These are phyloP conservation scores for Ogataea allantospora DNA, from an alignment of 805 yeast species.

Conservation along the genomic window DNA sequence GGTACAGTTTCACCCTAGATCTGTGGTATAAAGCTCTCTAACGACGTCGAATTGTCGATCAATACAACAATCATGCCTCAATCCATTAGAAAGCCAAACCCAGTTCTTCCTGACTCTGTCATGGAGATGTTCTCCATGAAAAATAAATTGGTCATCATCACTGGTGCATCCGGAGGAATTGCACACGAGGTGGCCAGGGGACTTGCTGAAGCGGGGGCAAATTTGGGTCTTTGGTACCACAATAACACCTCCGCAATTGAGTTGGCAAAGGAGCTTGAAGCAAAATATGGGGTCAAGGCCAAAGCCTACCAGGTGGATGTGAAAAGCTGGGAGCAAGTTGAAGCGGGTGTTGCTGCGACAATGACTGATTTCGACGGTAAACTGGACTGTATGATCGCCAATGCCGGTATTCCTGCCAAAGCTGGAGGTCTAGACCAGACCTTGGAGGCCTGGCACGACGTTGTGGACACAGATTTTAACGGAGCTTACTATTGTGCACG, in stretches of 20 bases:
- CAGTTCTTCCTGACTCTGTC: slow-evolving; percentile 16
- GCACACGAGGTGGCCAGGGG: slow-evolving; percentile 53
- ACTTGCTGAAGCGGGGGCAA: slow-evolving; percentile 50
- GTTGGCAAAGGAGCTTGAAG: slow-evolving; percentile 27
- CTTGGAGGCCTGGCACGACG: slow-evolving; percentile 32
- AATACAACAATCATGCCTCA: slow-evolving; percentile 6
- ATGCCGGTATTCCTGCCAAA: slow-evolving; percentile 37
- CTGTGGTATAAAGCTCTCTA: background rate
- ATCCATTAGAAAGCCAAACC: slow-evolving; percentile 19
- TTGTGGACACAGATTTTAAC: slow-evolving; percentile 45
- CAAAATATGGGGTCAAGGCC: slow-evolving; percentile 17
- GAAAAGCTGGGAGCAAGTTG: slow-evolving; percentile 31
- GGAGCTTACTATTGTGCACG: slow-evolving; percentile 50
- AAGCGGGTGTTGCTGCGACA: slow-evolving; percentile 26
- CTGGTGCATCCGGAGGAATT: slow-evolving; percentile 61
- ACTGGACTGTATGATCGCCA: slow-evolving; percentile 42
- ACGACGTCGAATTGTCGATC: background rate
- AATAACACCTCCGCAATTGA: slow-evolving; percentile 11
- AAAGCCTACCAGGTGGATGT: slow-evolving; percentile 34
- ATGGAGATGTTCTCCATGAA: slow-evolving; percentile 37
- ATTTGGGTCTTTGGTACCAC: slow-evolving; percentile 39
- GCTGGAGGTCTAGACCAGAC: slow-evolving; percentile 36
- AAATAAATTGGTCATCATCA: slow-evolving; percentile 43
- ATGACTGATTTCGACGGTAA: slow-evolving; percentile 36
- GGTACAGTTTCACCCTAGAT: background rate